A percentile compares a stretch with the other conserved stretches of the same genome.
Conservation (phyloP, 2,329 filamentous ascomycete species). For the Myriosclerotinia duriaeana region DNA sequence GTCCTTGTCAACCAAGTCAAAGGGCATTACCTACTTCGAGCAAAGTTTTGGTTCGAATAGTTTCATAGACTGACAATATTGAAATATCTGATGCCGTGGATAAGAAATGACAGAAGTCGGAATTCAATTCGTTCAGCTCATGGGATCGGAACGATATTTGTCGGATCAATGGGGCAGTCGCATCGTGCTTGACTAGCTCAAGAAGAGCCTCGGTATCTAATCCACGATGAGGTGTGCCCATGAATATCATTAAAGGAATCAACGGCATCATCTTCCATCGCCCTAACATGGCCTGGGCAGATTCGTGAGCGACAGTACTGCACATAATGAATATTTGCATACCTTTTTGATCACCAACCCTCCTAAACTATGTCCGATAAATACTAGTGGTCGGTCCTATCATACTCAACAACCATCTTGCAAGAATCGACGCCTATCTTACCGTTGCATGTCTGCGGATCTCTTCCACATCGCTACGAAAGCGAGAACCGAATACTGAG, state of each 20-base stretch:
- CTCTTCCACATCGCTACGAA: slow-evolving; percentile 33
- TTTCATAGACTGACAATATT: slow-evolving; percentile 33
- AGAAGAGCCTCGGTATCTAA: slow-evolving; percentile 31
- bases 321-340: neutral
- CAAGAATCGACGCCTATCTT: neutral
- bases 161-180: slow-evolving; percentile 28
- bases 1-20: neutral
- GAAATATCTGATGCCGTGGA: slow-evolving; percentile 25
- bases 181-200: slow-evolving; percentile 30
- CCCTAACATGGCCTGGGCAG: slow-evolving; percentile 16
- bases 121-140: slow-evolving; percentile 27
- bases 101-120: slow-evolving; percentile 27
- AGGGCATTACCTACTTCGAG: slow-evolving; percentile 20
- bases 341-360: slow-evolving; percentile 42
- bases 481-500: slow-evolving; percentile 20
- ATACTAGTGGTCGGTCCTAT: slow-evolving; percentile 34
- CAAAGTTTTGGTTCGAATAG: slow-evolving; percentile 28
- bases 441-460: slow-evolving; percentile 26
- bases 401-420: neutral
- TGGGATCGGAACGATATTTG: slow-evolving; percentile 31
- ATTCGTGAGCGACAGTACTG: neutral
- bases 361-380: slow-evolving; percentile 43
- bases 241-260: slow-evolving; percentile 32
- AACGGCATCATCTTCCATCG: slow-evolving; percentile 23
- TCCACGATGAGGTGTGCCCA: slow-evolving; percentile 36